Conservation (phyloP, 78 protist genomes). For the Fonticula alba region DNA sequence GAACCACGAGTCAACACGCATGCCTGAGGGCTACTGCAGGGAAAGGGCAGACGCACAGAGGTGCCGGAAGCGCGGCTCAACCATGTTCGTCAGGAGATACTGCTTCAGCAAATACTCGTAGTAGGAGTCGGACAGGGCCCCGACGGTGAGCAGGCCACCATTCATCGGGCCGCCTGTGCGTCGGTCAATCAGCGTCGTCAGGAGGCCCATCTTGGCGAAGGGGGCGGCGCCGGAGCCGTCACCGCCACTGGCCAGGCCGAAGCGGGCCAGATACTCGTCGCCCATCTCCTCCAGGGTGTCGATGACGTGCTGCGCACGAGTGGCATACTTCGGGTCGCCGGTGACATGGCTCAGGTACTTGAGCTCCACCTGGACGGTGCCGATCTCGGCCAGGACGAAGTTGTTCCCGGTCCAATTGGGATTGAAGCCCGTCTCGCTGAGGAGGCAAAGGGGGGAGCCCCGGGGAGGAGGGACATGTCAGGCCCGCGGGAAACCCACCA, state of each 20-base stretch:
- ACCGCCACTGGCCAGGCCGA: no score
- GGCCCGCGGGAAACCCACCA: no score
- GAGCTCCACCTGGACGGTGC: slow-evolving; percentile 57
- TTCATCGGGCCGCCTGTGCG: not conserved
- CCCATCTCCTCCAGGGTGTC: not conserved
- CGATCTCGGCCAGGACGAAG: slow-evolving; percentile 40
- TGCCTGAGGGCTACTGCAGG: no score
- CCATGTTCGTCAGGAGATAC: slow-evolving; percentile 5
- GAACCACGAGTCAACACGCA: no score
- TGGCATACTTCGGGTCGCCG: slow-evolving; percentile 9
- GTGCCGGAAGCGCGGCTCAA: not conserved
- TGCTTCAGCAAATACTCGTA: slow-evolving; percentile 43
- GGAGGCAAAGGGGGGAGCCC: no score
- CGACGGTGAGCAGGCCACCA: slow-evolving; percentile 10
- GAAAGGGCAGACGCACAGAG: slow-evolving; percentile 7
- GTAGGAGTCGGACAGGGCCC: slow-evolving; percentile 33
- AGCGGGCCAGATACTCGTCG: no score
- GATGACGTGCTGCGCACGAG: not conserved
- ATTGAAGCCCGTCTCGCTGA: not conserved
- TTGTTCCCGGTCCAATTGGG: not conserved
- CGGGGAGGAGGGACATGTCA: no score
- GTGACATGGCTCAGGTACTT: slow-evolving; percentile 17
- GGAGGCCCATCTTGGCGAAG: not conserved
- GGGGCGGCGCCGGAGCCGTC: no score
- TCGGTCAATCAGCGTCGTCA: not conserved